These are phyloP conservation scores for Chlorella sp. DNA, from an alignment of 139 green algal species.

Conservation along the genomic window DNA sequence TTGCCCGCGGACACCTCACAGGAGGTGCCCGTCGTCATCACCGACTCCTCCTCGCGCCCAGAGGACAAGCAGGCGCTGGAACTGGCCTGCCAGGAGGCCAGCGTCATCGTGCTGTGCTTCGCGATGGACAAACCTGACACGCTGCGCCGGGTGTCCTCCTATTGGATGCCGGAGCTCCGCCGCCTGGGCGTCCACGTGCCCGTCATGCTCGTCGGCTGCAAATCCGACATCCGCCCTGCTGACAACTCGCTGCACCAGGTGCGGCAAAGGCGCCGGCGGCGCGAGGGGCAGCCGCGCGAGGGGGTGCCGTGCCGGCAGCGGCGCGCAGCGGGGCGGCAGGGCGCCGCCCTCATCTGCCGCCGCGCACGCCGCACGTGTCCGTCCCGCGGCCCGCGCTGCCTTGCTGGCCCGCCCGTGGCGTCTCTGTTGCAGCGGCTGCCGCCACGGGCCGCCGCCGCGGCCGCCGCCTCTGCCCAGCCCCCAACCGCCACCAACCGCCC, in stretches of 20 bases:
- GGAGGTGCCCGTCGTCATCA: constrained; percentile 76
- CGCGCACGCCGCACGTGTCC: too few species aligned
- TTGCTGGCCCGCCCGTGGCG: too few species aligned
- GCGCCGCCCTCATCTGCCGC: too few species aligned
- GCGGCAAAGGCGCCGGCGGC: too few species aligned
- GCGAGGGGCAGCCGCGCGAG: too few species aligned
- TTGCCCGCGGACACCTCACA: constrained; percentile 72
- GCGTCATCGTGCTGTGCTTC: constrained; percentile 82
- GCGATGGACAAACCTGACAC: constrained; percentile 46
- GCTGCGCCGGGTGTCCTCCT: constrained; percentile 55
- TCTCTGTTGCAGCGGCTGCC: too few species aligned
- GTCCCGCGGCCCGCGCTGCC: too few species aligned
- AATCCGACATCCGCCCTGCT: constrained; percentile 64
- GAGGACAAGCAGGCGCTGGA: constrained; percentile 72
- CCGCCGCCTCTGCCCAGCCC: too few species aligned
- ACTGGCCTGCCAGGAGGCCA: constrained; percentile 53
- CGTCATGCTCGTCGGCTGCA: constrained; percentile 77
- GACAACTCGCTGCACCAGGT: constrained; percentile 62
- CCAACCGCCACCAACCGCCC: too few species aligned
- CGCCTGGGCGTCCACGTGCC: constrained; percentile 52
- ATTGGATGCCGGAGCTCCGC: constrained; percentile 78
- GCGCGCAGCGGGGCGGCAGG: too few species aligned
- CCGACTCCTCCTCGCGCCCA: constrained; percentile 73
- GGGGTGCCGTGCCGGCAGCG: too few species aligned
- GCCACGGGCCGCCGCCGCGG: too few species aligned